Evolutionary conservation across 192 early-diverging fungal genomes (phyloP).

Genomic region (Coemansia sp.): DNA sequence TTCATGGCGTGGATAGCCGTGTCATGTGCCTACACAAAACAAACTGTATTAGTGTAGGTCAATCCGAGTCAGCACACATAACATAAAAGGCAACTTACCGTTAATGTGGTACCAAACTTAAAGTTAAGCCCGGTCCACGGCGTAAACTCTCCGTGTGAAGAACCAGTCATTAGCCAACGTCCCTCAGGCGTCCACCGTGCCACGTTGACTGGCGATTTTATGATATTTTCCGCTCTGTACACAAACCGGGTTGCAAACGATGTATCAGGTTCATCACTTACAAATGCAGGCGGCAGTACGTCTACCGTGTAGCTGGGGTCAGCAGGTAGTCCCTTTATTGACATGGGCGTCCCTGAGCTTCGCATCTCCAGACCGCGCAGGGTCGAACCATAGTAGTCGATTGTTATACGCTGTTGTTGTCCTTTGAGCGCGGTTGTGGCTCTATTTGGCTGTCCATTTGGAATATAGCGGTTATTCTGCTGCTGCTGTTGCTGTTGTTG

Average conservation of each 20-base stretch:
- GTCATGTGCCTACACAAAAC: conserved; percentile 69
- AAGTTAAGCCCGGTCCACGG: conserved; percentile 97
- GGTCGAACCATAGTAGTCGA: conserved; percentile 88
- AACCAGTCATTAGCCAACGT: conserved; percentile 87
- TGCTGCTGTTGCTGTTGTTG: not conserved
- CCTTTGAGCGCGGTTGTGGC: conserved; percentile 67
- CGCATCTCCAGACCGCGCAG: conserved; percentile 65
- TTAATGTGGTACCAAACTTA: conserved; percentile 97
- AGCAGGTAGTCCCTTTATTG: conserved; percentile 26
- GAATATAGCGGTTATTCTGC: not conserved
- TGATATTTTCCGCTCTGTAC: conserved; percentile 77
- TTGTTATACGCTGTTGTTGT: conserved; percentile 88
- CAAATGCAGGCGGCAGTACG: conserved; percentile 59
- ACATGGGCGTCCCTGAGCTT: conserved; percentile 11
- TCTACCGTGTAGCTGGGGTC: conserved; percentile 53
- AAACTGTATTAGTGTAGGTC: not conserved
- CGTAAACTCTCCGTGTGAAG: conserved; percentile 92
- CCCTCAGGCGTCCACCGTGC: conserved; percentile 97
- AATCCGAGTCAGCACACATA: not conserved
- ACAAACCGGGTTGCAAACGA: conserved; percentile 41
- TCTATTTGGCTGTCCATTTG: not conserved
- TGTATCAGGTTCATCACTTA: conserved; percentile 38
- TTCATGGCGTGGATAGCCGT: conserved; percentile 92
- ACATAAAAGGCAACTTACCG: conserved; percentile 46
- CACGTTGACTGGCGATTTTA: conserved; percentile 86